These are phyloP conservation scores for Oxytropis ochrocephala DNA, from an alignment of 306 rosid genomes.

Conservation along the genomic window DNA sequence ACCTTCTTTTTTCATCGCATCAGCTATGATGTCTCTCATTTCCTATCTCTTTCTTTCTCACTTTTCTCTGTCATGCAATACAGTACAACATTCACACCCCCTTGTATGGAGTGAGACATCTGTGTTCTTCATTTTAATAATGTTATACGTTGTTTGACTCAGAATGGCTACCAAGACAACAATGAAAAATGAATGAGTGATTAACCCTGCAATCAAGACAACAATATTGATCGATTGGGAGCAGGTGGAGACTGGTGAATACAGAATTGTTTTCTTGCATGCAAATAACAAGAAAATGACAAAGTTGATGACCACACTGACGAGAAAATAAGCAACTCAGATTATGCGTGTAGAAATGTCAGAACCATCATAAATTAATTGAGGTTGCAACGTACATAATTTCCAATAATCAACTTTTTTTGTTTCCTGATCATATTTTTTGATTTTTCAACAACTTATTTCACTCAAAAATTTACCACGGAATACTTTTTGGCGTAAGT, in stretches of 20 bases:
- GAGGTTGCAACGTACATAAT: not conserved
- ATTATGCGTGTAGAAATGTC: slow-evolving; percentile 1
- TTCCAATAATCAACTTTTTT: not conserved
- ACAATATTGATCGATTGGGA: not conserved
- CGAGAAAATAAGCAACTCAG: slow-evolving; percentile 6
- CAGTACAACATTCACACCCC: not conserved
- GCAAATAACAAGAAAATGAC: slow-evolving; percentile 39
- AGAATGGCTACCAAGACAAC: not conserved
- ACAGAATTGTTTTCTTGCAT: not conserved
- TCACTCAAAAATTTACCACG: too few relatives aligned
- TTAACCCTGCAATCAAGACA: slow-evolving; percentile 24
- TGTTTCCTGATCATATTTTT: too few relatives aligned
- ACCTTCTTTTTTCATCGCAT: too few relatives aligned
- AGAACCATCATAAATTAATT: slow-evolving; percentile 3
- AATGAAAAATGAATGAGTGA: slow-evolving; percentile 33
- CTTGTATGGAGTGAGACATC: not conserved
- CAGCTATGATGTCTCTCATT: too few relatives aligned
- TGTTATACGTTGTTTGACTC: not conserved
- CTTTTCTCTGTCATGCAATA: not conserved
- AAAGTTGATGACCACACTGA: slow-evolving; percentile 35
- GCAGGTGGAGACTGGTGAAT: slow-evolving; percentile 40
- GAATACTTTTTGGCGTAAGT: too few relatives aligned
- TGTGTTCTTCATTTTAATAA: not conserved
- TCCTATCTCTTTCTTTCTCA: too few relatives aligned
- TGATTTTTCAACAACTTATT: too few relatives aligned